Evolutionary conservation across 495 filamentous ascomycete species (phyloP).

Genomic region (Penicillium lagena): DNA sequence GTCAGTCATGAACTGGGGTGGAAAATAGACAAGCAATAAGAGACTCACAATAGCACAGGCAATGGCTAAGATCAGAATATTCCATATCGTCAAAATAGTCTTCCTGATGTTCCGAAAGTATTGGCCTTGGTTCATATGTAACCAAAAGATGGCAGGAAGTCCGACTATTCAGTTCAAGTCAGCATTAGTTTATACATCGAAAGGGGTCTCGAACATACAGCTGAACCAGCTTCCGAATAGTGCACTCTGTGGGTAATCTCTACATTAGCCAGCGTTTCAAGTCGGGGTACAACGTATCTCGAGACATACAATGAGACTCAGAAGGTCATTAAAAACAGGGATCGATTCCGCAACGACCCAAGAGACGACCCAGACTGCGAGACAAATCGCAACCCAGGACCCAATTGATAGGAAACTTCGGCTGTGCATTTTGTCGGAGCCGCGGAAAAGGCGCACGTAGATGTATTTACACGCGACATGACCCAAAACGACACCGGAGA

Average conservation of each 20-base stretch:
- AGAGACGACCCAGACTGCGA: conserved; percentile 52
- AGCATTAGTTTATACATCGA: neutral
- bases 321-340: conserved; percentile 63
- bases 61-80: conserved; percentile 24
- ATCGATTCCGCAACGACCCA: conserved; percentile 70
- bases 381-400: conserved; percentile 53
- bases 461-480: conserved; percentile 57
- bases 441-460: conserved; percentile 53
- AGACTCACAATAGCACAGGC: conserved; percentile 29
- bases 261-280: conserved; percentile 2
- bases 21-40: neutral
- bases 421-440: conserved; percentile 51
- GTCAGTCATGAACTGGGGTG: conserved; percentile 1
- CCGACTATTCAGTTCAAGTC: conserved; percentile 15
- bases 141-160: conserved; percentile 35
- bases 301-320: conserved; percentile 42
- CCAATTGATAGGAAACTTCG: conserved; percentile 37
- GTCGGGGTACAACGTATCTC: neutral
- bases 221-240: conserved; percentile 38
- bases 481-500: conserved; percentile 52
- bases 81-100: conserved; percentile 25
- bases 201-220: conserved; percentile 11
- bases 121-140: conserved; percentile 30
- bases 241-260: conserved; percentile 17
- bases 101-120: conserved; percentile 24